A percentile compares a stretch with the other conserved stretches of the same genome.
Evolutionary conservation across 2,329 filamentous ascomycete genomes (phyloP).

Genomic region (Diplodia intermedia): DNA sequence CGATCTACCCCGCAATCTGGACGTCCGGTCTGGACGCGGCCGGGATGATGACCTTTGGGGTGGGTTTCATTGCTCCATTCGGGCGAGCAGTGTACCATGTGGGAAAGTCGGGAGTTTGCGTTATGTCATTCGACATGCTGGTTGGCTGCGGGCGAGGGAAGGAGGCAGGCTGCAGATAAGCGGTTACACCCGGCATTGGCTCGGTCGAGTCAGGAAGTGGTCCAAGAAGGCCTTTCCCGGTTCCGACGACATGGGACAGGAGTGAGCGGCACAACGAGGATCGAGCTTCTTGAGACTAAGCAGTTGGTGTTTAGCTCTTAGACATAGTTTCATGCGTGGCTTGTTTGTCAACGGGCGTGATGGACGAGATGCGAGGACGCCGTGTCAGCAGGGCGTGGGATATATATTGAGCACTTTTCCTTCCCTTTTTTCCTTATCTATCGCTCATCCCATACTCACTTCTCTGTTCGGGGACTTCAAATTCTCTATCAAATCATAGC

Average conservation of each 20-base stretch:
- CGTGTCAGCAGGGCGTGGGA: neutral
- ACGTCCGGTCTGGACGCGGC: neutral
- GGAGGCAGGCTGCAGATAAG: constrained; percentile 3
- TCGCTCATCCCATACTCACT: neutral
- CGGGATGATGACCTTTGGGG: neutral
- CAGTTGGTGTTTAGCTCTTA: constrained; percentile 22
- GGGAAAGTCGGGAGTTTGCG: constrained; percentile 24
- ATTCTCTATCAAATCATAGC: neutral
- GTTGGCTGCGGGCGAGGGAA: constrained; percentile 16
- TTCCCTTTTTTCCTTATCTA: neutral
- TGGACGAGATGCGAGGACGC: neutral
- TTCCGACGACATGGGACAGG: neutral
- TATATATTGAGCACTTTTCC: constrained; percentile 15
- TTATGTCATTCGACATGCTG: constrained; percentile 21
- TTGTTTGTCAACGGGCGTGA: constrained; percentile 11
- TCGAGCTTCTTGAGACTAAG: constrained; percentile 11
- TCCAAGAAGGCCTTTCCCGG: neutral
- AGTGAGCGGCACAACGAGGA: constrained; percentile 4
- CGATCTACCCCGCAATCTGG: constrained; percentile 9
- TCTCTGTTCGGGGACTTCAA: neutral
- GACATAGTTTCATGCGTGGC: constrained; percentile 14
- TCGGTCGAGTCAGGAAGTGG: constrained; percentile 9
- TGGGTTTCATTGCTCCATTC: constrained; percentile 27
- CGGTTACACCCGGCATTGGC: constrained; percentile 21
- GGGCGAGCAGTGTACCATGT: neutral